Evolutionary conservation across 202 grass and related monocot genomes (phyloP).

Genomic region (Digitaria exilis): DNA sequence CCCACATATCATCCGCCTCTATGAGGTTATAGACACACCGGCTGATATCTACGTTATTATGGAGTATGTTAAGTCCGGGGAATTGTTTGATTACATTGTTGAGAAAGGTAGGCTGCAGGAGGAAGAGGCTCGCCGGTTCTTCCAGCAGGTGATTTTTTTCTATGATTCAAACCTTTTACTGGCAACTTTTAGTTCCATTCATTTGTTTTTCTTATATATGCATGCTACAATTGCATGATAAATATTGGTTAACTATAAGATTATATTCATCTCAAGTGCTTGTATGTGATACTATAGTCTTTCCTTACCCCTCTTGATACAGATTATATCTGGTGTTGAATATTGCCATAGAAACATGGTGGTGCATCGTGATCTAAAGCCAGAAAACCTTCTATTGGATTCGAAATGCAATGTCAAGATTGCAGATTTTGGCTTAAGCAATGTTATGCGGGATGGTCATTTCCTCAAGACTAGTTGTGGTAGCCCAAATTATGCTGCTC

Average conservation of each 20-base stretch:
- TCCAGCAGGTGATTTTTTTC: conserved; percentile 68
- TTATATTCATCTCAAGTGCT: background rate
- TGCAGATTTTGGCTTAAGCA: conserved; percentile 95
- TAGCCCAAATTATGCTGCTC: conserved; percentile 97
- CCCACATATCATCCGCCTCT: conserved; percentile 93
- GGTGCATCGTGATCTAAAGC: conserved; percentile 91
- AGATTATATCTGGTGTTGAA: conserved; percentile 98
- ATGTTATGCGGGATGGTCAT: conserved; percentile 97
- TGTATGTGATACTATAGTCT: conserved; percentile 6
- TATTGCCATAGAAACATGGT: conserved; percentile 99
- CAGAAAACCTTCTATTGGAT: conserved; percentile 92
- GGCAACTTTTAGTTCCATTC: background rate
- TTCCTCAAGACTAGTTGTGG: conserved; percentile 98
- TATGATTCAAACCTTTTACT: background rate
- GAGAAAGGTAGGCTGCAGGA: conserved; percentile 92
- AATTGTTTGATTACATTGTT: conserved; percentile 98
- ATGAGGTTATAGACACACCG: conserved; percentile 91
- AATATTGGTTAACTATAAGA: conserved; percentile 10
- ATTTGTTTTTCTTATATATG: conserved; percentile 8
- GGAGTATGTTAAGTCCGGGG: conserved; percentile 96
- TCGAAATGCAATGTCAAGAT: conserved; percentile 94
- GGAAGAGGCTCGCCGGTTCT: conserved; percentile 88
- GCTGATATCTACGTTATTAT: conserved; percentile 87
- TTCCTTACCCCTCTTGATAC: conserved; percentile 3
- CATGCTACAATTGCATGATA: background rate